Evolutionary conservation across 2,329 filamentous ascomycete genomes (phyloP).

Genomic region (Neofusicoccum ribis): DNA sequence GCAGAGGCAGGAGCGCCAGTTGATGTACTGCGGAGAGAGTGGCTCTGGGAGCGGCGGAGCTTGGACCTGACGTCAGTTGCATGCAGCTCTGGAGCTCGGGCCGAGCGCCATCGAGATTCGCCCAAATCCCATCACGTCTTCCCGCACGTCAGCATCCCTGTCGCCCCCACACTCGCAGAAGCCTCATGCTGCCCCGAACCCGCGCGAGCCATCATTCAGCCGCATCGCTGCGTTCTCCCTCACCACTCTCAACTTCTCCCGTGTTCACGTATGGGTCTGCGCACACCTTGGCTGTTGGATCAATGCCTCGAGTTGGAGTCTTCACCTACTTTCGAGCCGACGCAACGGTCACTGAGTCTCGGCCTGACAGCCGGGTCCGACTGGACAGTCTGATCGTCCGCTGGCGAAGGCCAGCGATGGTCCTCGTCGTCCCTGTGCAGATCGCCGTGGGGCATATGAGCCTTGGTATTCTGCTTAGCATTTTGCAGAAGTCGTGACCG

Average conservation of each 20-base stretch:
- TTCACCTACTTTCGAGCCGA: too few species aligned
- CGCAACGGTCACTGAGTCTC: too few species aligned
- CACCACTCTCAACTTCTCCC: neutral
- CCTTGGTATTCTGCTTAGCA: too few species aligned
- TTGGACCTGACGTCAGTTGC: neutral
- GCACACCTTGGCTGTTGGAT: too few species aligned
- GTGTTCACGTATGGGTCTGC: too few species aligned
- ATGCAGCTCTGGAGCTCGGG: neutral
- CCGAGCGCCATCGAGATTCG: slow-evolving; percentile 9
- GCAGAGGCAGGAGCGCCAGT: neutral
- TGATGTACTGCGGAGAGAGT: slow-evolving; percentile 1
- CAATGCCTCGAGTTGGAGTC: too few species aligned
- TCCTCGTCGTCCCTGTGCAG: too few species aligned
- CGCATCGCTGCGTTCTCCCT: slow-evolving; percentile 10
- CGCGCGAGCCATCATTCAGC: neutral
- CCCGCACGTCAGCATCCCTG: slow-evolving; percentile 9
- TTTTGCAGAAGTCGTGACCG: neutral
- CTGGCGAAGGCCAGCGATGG: too few species aligned
- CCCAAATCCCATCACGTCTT: slow-evolving; percentile 5
- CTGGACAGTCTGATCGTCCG: too few species aligned
- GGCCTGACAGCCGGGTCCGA: too few species aligned
- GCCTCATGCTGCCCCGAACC: neutral
- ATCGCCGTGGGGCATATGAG: too few species aligned
- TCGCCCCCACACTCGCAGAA: slow-evolving; percentile 3
- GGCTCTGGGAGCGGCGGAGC: neutral